Percentiles rank a stretch among this genome's conserved stretches.
Evolutionary conservation across 1,284 basidiomycete species (phyloP).

Genomic region (Veloporphyrellus conicus): DNA sequence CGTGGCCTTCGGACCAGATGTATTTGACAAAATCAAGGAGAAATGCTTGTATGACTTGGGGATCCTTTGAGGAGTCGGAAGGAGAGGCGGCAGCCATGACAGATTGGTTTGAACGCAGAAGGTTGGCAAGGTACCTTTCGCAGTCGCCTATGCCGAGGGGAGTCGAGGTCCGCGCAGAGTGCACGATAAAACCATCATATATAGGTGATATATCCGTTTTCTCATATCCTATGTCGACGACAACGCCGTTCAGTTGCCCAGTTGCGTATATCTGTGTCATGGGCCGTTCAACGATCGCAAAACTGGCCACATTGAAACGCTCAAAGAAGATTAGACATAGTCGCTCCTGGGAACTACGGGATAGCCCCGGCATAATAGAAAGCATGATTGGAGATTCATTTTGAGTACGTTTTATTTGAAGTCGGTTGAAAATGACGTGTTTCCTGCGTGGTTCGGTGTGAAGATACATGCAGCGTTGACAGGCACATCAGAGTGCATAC

Average conservation of each 20-base stretch:
- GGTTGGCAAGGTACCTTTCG: constrained; percentile 67
- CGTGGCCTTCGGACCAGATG: constrained; percentile 56
- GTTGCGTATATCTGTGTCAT: constrained; percentile 81
- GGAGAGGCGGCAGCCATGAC: constrained; percentile 63
- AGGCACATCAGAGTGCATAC: constrained; percentile 40
- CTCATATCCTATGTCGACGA: constrained; percentile 81
- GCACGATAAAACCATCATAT: constrained; percentile 71
- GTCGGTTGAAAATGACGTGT: constrained; percentile 73
- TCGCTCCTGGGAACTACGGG: constrained; percentile 70
- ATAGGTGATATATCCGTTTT: constrained; percentile 77
- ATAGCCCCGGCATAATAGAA: constrained; percentile 65
- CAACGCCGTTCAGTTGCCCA: constrained; percentile 73
- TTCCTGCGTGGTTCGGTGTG: constrained; percentile 55
- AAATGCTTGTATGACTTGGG: constrained; percentile 44
- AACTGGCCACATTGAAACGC: constrained; percentile 87
- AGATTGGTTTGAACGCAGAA: constrained; percentile 63
- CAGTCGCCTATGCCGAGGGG: constrained; percentile 73
- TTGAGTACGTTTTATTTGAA: constrained; percentile 75
- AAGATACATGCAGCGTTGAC: not conserved
- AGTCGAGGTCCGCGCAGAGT: constrained; percentile 55
- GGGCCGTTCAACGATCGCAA: constrained; percentile 81
- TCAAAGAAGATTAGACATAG: constrained; percentile 91
- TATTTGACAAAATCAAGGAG: constrained; percentile 58
- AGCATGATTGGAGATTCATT: constrained; percentile 87
- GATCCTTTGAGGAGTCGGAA: constrained; percentile 43